Evolutionary conservation across 2,329 filamentous ascomycete genomes (phyloP), one percentile per base, ranked within the genome.

Genomic region (Colletotrichum tanaceti): DNA sequence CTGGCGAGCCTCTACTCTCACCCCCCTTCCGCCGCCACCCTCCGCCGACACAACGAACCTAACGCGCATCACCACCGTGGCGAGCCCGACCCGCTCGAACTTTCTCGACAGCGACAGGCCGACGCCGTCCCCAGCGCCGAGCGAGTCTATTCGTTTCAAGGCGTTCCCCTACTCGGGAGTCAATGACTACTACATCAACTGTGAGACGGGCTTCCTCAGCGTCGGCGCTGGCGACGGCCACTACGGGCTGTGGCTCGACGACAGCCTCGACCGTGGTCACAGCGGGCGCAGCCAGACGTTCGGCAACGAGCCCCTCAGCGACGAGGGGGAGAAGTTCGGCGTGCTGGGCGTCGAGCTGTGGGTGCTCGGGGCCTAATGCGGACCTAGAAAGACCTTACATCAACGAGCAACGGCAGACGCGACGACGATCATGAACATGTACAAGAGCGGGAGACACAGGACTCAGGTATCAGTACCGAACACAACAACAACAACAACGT

Each of bases 121-220:
- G 74, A 75, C 5, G 72, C 59, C 72, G 39, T 74, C 68, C 4
- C 74, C 86, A 1, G 86, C 84, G 32, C 89, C 89, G 4, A 87
- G 89, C 5, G 92, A 95, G 70, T 86, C 89, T 32, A 93, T 98
- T 73, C 90, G 96, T 22, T 99, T 99, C 86, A 98, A 97, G 80
- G 95, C 95, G 0, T 99, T 98, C 75, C 94, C 95, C 0, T 98
- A 98, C 76, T 97, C 92, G 65, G 96, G 96, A 5, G 88, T 97
- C 47, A 98, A 99, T 78, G 96, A 98, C 79, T 99, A 97, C 78
- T 93, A 95, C 83, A 96, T 98, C 73, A 92, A 97, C 75, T 98
- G 95, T 80, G 94, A 98, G 80, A 85, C 89, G 3, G 88, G 90
- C 28, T 98, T 92, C 77, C 80, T 99, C 16, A 96, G 92, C 75